A percentile compares a stretch with the other conserved stretches of the same genome.
Evolutionary conservation across 2,329 filamentous ascomycete genomes (phyloP).

Genomic region (Xylariales sp.): DNA sequence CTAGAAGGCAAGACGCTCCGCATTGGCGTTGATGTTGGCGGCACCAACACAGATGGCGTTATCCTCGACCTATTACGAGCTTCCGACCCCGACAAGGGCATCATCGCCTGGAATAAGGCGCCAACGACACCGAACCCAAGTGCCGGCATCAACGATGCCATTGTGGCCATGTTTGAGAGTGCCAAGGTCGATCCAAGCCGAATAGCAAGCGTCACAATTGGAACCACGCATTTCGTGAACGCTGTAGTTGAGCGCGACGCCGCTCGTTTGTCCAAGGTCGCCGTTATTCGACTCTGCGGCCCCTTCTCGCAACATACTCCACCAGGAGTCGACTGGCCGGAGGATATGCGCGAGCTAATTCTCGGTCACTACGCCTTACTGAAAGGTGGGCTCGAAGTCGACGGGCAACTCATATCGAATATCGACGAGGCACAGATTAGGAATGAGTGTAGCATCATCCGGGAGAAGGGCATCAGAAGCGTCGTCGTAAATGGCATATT

Average conservation of each 20-base stretch:
- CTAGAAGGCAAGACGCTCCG: conserved; percentile 40
- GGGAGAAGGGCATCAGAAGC: conserved; percentile 56
- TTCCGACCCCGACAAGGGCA: conserved; percentile 54
- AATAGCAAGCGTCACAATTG: conserved; percentile 63
- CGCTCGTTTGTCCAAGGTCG: conserved; percentile 60
- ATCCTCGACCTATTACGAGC: conserved; percentile 58
- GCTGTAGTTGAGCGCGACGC: conserved; percentile 66
- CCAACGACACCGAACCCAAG: conserved; percentile 62
- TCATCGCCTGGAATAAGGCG: conserved; percentile 62
- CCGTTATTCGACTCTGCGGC: conserved; percentile 65
- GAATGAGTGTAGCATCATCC: conserved; percentile 54
- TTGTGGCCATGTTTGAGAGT: conserved; percentile 56
- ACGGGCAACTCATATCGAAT: conserved; percentile 59
- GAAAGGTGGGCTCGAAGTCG: conserved; percentile 64
- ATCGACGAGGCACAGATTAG: conserved; percentile 57
- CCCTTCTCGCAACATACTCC: conserved; percentile 64
- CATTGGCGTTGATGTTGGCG: conserved; percentile 52
- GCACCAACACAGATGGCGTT: conserved; percentile 66
- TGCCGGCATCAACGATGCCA: conserved; percentile 58
- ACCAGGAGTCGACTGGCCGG: conserved; percentile 65
- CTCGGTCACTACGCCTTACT: conserved; percentile 59
- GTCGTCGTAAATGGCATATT: conserved; percentile 64
- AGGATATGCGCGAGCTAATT: conserved; percentile 60
- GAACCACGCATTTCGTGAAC: conserved; percentile 70
- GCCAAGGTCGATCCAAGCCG: conserved; percentile 47